phyloP scores from a whole-genome alignment of 1,139 yeast species.

The Debaryomyces robertsiae region DNA sequence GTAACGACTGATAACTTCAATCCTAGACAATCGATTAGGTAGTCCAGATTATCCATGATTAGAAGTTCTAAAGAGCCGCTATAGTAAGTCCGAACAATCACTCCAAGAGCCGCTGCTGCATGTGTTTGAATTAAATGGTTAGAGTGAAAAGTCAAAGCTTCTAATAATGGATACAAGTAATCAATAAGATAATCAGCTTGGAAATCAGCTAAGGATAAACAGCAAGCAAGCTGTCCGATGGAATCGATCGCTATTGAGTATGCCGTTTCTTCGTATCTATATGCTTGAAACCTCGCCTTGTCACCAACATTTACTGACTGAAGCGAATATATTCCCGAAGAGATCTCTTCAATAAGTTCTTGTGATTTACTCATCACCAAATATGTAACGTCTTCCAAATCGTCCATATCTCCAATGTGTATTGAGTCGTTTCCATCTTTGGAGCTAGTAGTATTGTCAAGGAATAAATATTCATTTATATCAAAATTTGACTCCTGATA shows the following conservation, averaged over 20 bases:
- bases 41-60: conserved; percentile 72
- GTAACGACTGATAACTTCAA: conserved; percentile 65
- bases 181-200: conserved; percentile 35
- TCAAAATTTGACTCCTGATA: conserved; percentile 21
- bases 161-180: conserved; percentile 36
- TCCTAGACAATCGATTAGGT: conserved; percentile 75
- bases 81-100: conserved; percentile 57
- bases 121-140: conserved; percentile 33
- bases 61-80: conserved; percentile 56
- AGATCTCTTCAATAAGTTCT: conserved; percentile 24
- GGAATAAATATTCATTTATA: conserved; percentile 27
- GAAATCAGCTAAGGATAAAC: conserved; percentile 30
- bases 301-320: conserved; percentile 1
- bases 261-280: conserved; percentile 24
- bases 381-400: conserved; percentile 22
- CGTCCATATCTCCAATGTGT: conserved; percentile 4
- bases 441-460: conserved; percentile 18
- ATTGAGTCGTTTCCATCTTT: background rate
- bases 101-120: conserved; percentile 28
- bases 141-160: conserved; percentile 34
- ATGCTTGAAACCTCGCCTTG: background rate
- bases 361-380: conserved; percentile 30
- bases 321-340: conserved; percentile 15
- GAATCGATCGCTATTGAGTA: conserved; percentile 36
- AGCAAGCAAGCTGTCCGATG: conserved; percentile 28